Evolutionary conservation across 1,284 basidiomycete genomes (phyloP).

Genomic region (Cryptococcus sp.): DNA sequence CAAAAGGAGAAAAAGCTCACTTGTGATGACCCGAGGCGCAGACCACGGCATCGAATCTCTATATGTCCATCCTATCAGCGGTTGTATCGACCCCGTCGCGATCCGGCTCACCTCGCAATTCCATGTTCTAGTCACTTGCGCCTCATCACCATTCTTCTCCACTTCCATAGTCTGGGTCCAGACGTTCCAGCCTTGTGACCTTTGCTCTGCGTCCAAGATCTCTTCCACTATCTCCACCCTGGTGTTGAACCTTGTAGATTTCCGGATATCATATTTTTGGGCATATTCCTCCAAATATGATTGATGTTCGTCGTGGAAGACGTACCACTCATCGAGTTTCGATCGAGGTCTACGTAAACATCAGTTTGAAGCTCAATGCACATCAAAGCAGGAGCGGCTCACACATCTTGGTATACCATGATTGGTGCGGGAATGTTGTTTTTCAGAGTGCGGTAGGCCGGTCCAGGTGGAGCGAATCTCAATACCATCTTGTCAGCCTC

Average conservation of each 20-base stretch:
- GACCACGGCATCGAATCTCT: slow-evolving; percentile 55
- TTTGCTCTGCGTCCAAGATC: slow-evolving; percentile 24
- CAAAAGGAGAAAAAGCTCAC: too few species aligned
- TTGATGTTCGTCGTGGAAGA: slow-evolving; percentile 1
- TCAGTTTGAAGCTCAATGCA: too few species aligned
- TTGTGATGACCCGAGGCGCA: slow-evolving; percentile 55
- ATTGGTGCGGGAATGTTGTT: slow-evolving; percentile 54
- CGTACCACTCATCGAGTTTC: slow-evolving; percentile 1
- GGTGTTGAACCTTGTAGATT: slow-evolving; percentile 55
- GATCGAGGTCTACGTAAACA: background rate
- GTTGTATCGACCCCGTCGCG: too few species aligned
- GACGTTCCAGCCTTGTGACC: slow-evolving; percentile 29
- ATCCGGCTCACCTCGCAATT: too few species aligned
- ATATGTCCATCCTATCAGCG: too few species aligned
- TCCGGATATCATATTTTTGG: slow-evolving; percentile 53
- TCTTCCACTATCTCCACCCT: slow-evolving; percentile 58
- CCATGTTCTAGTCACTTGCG: too few species aligned
- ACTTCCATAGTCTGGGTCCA: slow-evolving; percentile 14
- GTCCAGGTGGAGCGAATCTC: slow-evolving; percentile 50
- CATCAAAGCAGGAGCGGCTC: too few species aligned
- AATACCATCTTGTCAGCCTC: slow-evolving; percentile 37
- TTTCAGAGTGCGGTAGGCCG: slow-evolving; percentile 54
- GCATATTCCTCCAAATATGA: slow-evolving; percentile 2
- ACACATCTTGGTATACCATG: slow-evolving; percentile 7
- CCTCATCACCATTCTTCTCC: too few species aligned